Evolutionary conservation across 164 flowering plant genomes (phyloP), one percentile per base, ranked within the genome.

Genomic region (Amborella trichopoda): DNA sequence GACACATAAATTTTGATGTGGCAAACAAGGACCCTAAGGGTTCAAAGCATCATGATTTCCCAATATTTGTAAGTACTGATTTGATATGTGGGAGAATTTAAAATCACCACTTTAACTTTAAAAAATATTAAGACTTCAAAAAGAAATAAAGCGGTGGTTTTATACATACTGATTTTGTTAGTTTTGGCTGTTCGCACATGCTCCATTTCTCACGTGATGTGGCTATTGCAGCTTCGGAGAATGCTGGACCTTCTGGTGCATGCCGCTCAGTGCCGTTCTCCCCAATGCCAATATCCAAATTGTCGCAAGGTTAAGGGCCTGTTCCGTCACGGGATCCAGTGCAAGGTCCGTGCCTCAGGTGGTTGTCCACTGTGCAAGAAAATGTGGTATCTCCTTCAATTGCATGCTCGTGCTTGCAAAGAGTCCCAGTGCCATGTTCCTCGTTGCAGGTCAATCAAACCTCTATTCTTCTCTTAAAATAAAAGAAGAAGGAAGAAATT

Each of bases 171-270:
- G n/a, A n/a, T n/a, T n/a, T n/a, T n/a, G n/a, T n/a, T n/a, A n/a
- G n/a, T n/a, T n/a, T n/a, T n/a, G n/a, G n/a, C n/a, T n/a, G n/a
- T n/a, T n/a, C n/a, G n/a, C n/a, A n/a, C n/a, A n/a, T n/a, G n/a
- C n/a, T n/a, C n/a, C n/a, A n/a, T n/a, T n/a, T 38, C 41, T 38
- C 16, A 38, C 41, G 20, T 12, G 41, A n/a, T n/a, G 18, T 12
- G 23, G 20, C n/a, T 36, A 2, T 48, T 42, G 44, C 64, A 59
- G 68, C 43, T 64, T 2, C 23, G 57, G 23, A 40, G 41, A 36
- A 43, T 59, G 60, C 64, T 64, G 26, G 68, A 59, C 37, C 49
- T 59, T 26, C 50, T 64, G 27, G 46, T 59, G 10, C 68, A 64
- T 51, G 64, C 68, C 28, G 54, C 68, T 12, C 64, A 46, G 23